Evolutionary conservation across 2,329 filamentous ascomycete genomes (phyloP), one percentile per base, ranked within the genome.

Genomic region (Arthrinium phaeospermum): DNA sequence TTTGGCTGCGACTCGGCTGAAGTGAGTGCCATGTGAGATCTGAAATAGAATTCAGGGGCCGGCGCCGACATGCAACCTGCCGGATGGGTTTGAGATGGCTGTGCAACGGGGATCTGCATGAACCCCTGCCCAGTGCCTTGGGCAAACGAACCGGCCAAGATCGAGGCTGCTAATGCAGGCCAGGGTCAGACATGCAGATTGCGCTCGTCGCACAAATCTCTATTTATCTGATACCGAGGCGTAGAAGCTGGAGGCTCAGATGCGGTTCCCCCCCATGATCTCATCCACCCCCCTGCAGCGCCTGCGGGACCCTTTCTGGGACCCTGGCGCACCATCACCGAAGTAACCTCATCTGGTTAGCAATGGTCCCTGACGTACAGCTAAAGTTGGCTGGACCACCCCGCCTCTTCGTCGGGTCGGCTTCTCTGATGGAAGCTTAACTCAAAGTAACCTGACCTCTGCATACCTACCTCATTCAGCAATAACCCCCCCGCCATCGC

Each of bases 101-200:
- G 57, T 64, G 57, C 57, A 41, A 64, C 34, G 34, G 30, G 14
- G 57, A 41, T 64, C 57, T 64, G 57, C 57, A 64, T 41, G 57
- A 41, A 41, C 34, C 57, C 57, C 27, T 30, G 27, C 27, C 27
- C 27, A 30, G 27, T 64, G 10, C 49, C 49, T 30, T 24, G n/a
- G 24, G 12, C 49, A 53, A 27, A 53, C 49, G 24, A 27, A 53
- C 14, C 24, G 27, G 24, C 14, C 27, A 24, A 53, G 51, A 34
- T 30, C 53, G 53, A 61, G 30, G 16, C 53, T 22, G 30, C 53
- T 27, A 16, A 61, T 61, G 53, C 53, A 37, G 16, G 16, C 6
- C 30, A 61, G 34, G 53, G 53, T 64, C 57, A 64, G 57, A 64
- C 57, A 41, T 41, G 34, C 34, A 64, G 57, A n/a, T 64, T 64